Conservation (phyloP, 495 filamentous ascomycete genomes). For the Penicillium alfredii region DNA sequence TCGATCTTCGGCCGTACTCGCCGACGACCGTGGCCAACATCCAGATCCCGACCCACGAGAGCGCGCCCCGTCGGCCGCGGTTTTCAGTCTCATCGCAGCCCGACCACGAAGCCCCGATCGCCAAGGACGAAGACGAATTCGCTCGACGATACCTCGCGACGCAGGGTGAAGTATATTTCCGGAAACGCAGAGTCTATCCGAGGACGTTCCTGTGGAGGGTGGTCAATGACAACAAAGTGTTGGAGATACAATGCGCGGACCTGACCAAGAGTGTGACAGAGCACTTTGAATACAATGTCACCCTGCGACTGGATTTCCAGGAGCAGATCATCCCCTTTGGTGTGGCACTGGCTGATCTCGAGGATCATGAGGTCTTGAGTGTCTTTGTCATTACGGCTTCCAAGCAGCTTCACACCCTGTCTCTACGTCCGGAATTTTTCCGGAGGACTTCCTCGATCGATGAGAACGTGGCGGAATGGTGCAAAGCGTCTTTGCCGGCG, state of each 20-base stretch:
- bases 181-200: constrained; percentile 65
- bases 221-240: constrained; percentile 67
- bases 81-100: constrained; percentile 39
- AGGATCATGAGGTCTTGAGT: constrained; percentile 69
- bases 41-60: constrained; percentile 56
- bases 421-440: constrained; percentile 75
- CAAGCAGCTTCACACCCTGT: constrained; percentile 74
- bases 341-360: constrained; percentile 72
- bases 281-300: constrained; percentile 59
- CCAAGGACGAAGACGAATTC: constrained; percentile 71
- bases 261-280: constrained; percentile 62
- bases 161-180: constrained; percentile 78
- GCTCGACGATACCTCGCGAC: constrained; percentile 64
- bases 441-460: constrained; percentile 59
- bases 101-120: constrained; percentile 30
- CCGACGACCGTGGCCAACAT: constrained; percentile 65
- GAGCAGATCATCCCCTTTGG: constrained; percentile 64
- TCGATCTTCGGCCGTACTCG: constrained; percentile 71
- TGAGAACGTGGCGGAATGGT: constrained; percentile 65
- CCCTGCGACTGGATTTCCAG: constrained; percentile 71
- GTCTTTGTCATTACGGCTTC: constrained; percentile 74
- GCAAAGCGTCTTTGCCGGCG: constrained; percentile 63
- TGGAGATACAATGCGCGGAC: constrained; percentile 80
- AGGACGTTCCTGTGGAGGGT: constrained; percentile 87
- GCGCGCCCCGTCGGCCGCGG: constrained; percentile 37